phyloP scores from a whole-genome alignment of 2,329 filamentous ascomycete genomes.

The Paraconiothyrium sp. region DNA sequence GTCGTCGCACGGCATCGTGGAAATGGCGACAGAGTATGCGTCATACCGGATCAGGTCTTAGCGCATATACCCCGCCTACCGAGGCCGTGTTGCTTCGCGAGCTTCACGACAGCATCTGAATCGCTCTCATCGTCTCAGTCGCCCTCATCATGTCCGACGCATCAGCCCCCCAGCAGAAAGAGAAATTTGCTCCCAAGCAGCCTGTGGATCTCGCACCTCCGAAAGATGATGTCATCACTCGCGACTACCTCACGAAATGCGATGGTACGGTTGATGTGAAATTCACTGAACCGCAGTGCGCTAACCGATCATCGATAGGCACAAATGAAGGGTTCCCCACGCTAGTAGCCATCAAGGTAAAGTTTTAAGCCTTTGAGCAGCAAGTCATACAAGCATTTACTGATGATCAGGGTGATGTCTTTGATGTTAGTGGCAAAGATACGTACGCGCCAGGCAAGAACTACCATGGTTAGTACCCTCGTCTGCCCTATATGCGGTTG shows the following conservation, averaged over 20 bases:
- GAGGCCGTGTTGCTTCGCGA: background rate
- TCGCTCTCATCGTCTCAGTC: conserved; percentile 6
- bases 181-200: conserved; percentile 80
- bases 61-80: conserved; percentile 6
- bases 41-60: background rate
- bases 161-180: conserved; percentile 47
- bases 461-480: conserved; percentile 76
- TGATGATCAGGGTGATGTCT: conserved; percentile 79
- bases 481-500: background rate
- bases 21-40: background rate
- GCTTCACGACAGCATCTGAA: conserved; percentile 15
- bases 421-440: conserved; percentile 91
- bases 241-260: conserved; percentile 80
- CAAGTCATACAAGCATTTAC: conserved; percentile 16
- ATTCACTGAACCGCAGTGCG: background rate
- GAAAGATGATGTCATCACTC: conserved; percentile 86
- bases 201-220: conserved; percentile 81
- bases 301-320: conserved; percentile 58
- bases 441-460: conserved; percentile 83
- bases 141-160: conserved; percentile 41
- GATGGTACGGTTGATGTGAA: conserved; percentile 69
- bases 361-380: background rate
- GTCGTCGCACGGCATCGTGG: background rate
- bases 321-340: conserved; percentile 68
- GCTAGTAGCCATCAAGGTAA: conserved; percentile 67